Evolutionary conservation across 176 grass and related monocot species (phyloP).

Genomic region (Dactylis glomerata): DNA sequence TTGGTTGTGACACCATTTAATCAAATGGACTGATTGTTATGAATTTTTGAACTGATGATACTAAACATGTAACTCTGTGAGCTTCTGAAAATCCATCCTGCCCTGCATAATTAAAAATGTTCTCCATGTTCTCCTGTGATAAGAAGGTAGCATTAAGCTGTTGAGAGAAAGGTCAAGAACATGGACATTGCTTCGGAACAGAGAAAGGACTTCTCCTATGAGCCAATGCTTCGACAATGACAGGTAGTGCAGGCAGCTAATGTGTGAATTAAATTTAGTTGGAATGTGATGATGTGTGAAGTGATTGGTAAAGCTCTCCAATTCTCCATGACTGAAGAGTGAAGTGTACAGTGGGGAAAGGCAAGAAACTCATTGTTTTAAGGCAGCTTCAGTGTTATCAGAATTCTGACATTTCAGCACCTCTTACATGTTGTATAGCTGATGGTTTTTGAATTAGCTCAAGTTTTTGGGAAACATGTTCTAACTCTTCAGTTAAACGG

Average conservation of each 20-base stretch:
- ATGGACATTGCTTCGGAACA: neutral
- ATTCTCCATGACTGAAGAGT: neutral
- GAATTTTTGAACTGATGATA: neutral
- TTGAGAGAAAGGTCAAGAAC: neutral
- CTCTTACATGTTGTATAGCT: too few relatives aligned
- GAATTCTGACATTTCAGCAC: too few relatives aligned
- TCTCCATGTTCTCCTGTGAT: neutral
- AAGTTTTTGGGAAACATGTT: too few relatives aligned
- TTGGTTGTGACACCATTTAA: neutral
- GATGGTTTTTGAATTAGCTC: too few relatives aligned
- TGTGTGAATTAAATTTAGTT: neutral
- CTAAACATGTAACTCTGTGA: neutral
- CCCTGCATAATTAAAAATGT: neutral
- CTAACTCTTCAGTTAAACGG: too few relatives aligned
- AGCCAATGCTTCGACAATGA: neutral
- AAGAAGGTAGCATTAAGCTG: neutral
- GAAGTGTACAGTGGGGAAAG: neutral
- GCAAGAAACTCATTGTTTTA: too few relatives aligned
- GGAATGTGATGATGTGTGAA: neutral
- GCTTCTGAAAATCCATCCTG: neutral
- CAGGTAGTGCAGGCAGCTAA: neutral
- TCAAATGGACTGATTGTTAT: neutral
- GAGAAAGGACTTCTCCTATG: neutral
- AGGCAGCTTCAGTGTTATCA: too few relatives aligned
- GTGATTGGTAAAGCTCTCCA: neutral